Conservation (phyloP, 768 basidiomycete species). For the Tulasnella sp. region DNA sequence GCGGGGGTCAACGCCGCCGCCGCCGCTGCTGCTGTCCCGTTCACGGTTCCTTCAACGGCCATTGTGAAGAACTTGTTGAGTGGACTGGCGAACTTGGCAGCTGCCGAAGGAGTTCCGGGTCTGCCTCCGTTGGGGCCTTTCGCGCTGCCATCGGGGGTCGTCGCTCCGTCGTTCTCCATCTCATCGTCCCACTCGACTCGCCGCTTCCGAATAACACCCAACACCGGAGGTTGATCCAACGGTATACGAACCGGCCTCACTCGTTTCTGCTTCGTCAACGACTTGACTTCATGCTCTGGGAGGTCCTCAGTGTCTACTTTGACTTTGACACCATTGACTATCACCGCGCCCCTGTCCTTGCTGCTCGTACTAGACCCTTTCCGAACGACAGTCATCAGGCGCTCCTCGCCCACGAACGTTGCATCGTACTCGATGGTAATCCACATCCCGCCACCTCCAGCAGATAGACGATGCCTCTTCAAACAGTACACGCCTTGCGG, state of each 20-base stretch:
- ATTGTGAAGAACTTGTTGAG: slow-evolving; percentile 61
- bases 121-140: slow-evolving; percentile 18
- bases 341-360: slow-evolving; percentile 71
- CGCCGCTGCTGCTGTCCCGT: slow-evolving; percentile 64
- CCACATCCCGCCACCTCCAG: slow-evolving; percentile 89
- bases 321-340: slow-evolving; percentile 80
- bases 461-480: slow-evolving; percentile 74
- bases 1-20: slow-evolving; percentile 61
- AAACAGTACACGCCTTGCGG: slow-evolving; percentile 74
- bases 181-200: slow-evolving; percentile 54
- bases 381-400: slow-evolving; percentile 61
- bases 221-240: slow-evolving; percentile 83
- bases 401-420: slow-evolving; percentile 63
- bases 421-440: slow-evolving; percentile 81
- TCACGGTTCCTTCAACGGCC: slow-evolving; percentile 61
- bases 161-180: slow-evolving; percentile 33
- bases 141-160: slow-evolving; percentile 1
- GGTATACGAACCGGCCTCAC: slow-evolving; percentile 78
- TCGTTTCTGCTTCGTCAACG: slow-evolving; percentile 70
- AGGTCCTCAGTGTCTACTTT: slow-evolving; percentile 84
- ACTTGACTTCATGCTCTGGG: slow-evolving; percentile 74
- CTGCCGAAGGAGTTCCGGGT: slow-evolving; percentile 15
- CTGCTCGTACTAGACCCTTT: slow-evolving; percentile 42
- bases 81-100: slow-evolving; percentile 59
- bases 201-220: slow-evolving; percentile 55